Evolutionary conservation across 805 yeast genomes (phyloP), one percentile per base, ranked within the genome.

Genomic region (Nakazawaea ishiwadae): DNA sequence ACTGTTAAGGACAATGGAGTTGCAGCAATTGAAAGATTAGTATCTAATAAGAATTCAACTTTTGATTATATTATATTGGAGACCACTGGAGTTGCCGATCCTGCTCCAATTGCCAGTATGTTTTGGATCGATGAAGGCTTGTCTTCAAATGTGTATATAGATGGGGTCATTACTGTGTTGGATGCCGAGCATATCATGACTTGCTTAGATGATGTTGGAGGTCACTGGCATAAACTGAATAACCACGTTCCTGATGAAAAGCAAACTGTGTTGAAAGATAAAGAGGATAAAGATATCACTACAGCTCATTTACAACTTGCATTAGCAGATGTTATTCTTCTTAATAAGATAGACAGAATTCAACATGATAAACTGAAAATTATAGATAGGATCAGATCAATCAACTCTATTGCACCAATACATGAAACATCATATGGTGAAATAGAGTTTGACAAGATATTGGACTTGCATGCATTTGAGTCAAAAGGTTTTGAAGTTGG

Each of bases 61-160:
- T 89, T 91, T 39, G 99, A 93, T 60, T 84, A 91, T 55, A 89
- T 93, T n/a, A 59, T 93, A 18, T 65, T 93, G 40, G 99, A 93
- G 56, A 93, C 99, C 0, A 88, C 96, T 0, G 99, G 99, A 0
- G 73, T 93, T 12, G 99, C 99, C 0, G 98, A 93, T 56, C 99
- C 99, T 0, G 97, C 90, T 0, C 98, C 98, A 0, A 88, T 93
- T 20, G 96, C 97, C 4, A 77, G 81, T 48, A 91, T 91, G 96
- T 93, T 93, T 62, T 93, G 99, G 99, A 71, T 90, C 23, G 99
- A 93, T 58, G 91, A 86, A 18, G 97, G 90, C 0, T 67, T 93
- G 44, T 73, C 81, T 12, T 81, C 96, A 4, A 81, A 80, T 50
- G 88, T 93, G 2, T 85, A 86, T 57, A 81, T 93, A 24, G 98